Evolutionary conservation across 306 rosid species (phyloP).

Genomic region (Benincasa hispida): DNA sequence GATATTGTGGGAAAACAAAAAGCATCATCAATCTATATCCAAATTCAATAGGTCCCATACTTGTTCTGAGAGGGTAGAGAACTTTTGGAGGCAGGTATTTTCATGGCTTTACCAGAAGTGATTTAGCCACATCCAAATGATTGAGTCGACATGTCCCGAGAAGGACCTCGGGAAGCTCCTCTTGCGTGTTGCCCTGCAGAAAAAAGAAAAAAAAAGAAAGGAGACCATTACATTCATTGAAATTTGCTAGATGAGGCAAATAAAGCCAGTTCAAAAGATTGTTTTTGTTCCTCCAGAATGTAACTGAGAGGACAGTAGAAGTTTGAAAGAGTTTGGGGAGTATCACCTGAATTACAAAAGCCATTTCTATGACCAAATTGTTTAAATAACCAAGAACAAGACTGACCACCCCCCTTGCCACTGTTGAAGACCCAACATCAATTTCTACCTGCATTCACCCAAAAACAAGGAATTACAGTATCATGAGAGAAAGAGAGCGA

Average conservation of each 20-base stretch:
- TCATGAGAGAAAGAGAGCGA: background rate
- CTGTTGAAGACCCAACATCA: slow-evolving; percentile 73
- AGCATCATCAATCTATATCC: background rate
- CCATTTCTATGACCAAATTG: slow-evolving; percentile 87
- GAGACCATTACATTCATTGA: background rate
- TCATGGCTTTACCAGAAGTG: slow-evolving; percentile 27
- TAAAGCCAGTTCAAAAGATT: background rate
- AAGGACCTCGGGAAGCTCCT: slow-evolving; percentile 75
- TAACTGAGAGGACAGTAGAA: background rate
- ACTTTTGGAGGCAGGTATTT: background rate
- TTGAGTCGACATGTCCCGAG: slow-evolving; percentile 76
- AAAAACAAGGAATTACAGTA: slow-evolving; percentile 9
- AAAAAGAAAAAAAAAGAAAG: too few species aligned
- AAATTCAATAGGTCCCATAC: background rate
- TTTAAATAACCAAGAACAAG: slow-evolving; percentile 87
- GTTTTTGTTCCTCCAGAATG: background rate
- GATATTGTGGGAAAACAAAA: background rate
- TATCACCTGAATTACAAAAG: slow-evolving; percentile 76
- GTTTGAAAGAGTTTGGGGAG: background rate
- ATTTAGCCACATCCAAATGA: slow-evolving; percentile 60
- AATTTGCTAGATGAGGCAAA: background rate
- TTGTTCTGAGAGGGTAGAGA: background rate
- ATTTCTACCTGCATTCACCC: slow-evolving; percentile 34
- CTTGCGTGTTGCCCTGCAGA: slow-evolving; percentile 61
- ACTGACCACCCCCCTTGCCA: slow-evolving; percentile 73